phyloP scores from a whole-genome alignment of 331 rosid genomes.

The Quercus tomentella region DNA sequence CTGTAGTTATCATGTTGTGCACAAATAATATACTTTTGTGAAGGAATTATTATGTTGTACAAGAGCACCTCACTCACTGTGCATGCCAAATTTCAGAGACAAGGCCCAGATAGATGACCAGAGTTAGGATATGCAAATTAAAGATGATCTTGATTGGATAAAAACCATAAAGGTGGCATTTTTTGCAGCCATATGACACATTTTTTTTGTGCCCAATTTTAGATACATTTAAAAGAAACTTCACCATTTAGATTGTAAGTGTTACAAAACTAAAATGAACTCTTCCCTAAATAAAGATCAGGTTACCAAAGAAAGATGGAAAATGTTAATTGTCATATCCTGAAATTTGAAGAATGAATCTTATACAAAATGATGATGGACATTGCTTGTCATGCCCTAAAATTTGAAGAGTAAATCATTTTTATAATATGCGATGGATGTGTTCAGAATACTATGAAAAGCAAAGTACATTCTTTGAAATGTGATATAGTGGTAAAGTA shows the following conservation, averaged over 20 bases:
- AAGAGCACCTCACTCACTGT: slow-evolving; percentile 1
- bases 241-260: not conserved
- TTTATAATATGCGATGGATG: not conserved
- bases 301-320: not conserved
- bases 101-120: not conserved
- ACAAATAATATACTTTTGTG: not conserved
- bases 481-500: not conserved
- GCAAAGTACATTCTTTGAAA: not conserved
- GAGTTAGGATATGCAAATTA: not conserved
- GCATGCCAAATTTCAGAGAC: not conserved
- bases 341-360: not conserved
- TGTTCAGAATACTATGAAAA: not conserved
- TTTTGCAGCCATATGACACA: not conserved
- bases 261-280: not conserved
- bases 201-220: slow-evolving; percentile 1
- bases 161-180: not conserved
- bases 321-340: not conserved
- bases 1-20: not conserved
- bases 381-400: not conserved
- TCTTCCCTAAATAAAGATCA: not conserved
- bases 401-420: not conserved
- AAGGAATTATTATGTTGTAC: not conserved
- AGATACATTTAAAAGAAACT: slow-evolving; percentile 10
- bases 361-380: not conserved
- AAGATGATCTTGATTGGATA: not conserved